phyloP scores from a whole-genome alignment of 495 filamentous ascomycete species.

The Evernia prunastri region DNA sequence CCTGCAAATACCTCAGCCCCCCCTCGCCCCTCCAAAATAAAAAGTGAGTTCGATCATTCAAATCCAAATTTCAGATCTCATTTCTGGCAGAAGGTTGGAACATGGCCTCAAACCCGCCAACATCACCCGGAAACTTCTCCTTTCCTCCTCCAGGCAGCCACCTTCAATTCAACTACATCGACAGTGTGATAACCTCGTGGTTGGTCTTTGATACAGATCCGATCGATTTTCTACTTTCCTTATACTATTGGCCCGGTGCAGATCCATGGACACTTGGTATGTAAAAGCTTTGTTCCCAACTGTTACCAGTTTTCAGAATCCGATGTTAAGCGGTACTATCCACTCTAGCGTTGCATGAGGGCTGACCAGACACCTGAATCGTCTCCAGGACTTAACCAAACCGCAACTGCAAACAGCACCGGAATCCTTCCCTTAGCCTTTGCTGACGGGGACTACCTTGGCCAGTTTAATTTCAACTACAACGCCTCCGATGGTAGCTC shows the following conservation, averaged over 20 bases:
- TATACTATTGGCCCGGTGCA: neutral
- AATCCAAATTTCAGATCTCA: neutral
- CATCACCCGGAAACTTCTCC: neutral
- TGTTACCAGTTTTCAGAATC: neutral
- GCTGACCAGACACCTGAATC: neutral
- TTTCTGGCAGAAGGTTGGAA: neutral
- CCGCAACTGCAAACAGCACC: neutral
- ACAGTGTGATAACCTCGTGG: neutral
- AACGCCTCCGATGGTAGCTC: neutral
- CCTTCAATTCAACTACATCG: neutral
- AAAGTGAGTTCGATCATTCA: neutral
- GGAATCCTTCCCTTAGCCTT: neutral
- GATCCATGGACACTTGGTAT: neutral
- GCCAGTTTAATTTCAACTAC: neutral
- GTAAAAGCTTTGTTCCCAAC: neutral
- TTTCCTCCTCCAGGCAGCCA: neutral
- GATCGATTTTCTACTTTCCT: neutral
- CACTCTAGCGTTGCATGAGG: neutral
- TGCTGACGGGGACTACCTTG: neutral
- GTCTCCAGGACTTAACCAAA: neutral
- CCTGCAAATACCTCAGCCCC: too few relatives aligned
- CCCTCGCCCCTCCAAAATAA: too few relatives aligned
- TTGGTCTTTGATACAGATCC: neutral
- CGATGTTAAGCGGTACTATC: neutral
- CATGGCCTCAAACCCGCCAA: neutral